Evolutionary conservation across 2,329 filamentous ascomycete genomes (phyloP), one percentile per base, ranked within the genome.

Genomic region (Drechmeria coniospora): DNA sequence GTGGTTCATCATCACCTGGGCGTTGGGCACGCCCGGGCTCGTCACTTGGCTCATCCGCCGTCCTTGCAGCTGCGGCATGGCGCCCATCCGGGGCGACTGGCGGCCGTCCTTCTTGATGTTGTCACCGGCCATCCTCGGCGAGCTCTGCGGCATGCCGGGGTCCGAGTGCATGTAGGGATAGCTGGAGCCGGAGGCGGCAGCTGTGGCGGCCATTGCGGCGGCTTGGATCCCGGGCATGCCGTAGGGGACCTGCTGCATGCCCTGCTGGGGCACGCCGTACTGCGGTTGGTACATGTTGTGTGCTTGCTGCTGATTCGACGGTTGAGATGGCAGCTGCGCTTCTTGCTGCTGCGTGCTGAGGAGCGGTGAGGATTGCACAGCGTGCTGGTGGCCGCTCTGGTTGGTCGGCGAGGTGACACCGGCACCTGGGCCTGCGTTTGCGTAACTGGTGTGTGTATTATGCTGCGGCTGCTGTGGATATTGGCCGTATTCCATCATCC

Each of bases 201-300:
- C 87, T 1, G 86, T 93, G 14, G 79, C 72, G 24, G 79, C 86
- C 81, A 93, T 90, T 32, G 86, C 86, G 27, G 87, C 86, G 10
- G 84, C 84, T 53, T 92, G 82, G 25, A 84, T 82, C 13, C 78
- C 71, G 19, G 78, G 77, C 55, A 87, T 82, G 32, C 68, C 76
- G 58, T 92, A 92, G 13, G 49, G 43, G 18, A 54, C 49, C 31
- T 45, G 46, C 58, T 80, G 76, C 72, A 92, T 83, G 44, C 66
- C 66, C 42, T 74, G 65, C 38, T 76, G 70, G 35, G 78, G 64
- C 32, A 86, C 79, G 32, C 72, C 76, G 49, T 84, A 87, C 37
- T 73, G 65, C 50, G 79, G 70, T 45, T 80, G 72, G 54, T 93
- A 94, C 58, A 75, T 82, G 66, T 76, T 81, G 56, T 79, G 76